Evolutionary conservation across 2,329 filamentous ascomycete genomes (phyloP).

Genomic region (Tolypocladium inflatum): DNA sequence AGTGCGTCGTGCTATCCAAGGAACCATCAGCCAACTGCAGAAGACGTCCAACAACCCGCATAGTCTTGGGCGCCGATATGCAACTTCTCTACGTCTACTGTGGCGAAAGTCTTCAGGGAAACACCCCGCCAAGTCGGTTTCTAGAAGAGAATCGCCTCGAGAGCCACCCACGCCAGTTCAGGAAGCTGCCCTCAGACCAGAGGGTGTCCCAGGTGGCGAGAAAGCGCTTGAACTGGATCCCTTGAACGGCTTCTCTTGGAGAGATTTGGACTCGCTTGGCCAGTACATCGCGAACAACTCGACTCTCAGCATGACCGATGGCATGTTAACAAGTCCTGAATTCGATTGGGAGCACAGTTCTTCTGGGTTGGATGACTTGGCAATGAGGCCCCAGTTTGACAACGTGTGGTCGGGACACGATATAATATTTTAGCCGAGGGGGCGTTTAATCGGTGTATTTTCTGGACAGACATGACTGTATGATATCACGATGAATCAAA

Average conservation of each 20-base stretch:
- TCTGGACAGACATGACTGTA: neutral
- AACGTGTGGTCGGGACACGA: conserved; percentile 11
- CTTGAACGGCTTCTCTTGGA: conserved; percentile 51
- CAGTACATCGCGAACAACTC: conserved; percentile 33
- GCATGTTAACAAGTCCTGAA: conserved; percentile 14
- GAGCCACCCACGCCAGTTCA: conserved; percentile 14
- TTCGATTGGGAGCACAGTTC: conserved; percentile 15
- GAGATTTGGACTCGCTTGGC: conserved; percentile 49
- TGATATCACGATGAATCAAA: neutral
- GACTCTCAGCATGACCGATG: conserved; percentile 11
- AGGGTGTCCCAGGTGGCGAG: conserved; percentile 11
- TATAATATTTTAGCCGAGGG: conserved; percentile 9
- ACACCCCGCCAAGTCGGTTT: neutral
- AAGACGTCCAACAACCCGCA: conserved; percentile 47
- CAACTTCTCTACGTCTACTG: conserved; percentile 48
- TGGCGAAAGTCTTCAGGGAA: conserved; percentile 37
- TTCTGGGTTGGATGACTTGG: conserved; percentile 8
- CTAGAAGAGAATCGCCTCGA: conserved; percentile 2
- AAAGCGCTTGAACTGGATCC: conserved; percentile 27
- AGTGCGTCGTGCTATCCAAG: conserved; percentile 46
- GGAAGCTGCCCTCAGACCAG: conserved; percentile 15
- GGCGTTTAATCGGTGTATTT: neutral
- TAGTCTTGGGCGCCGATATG: conserved; percentile 52
- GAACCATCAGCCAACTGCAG: conserved; percentile 49
- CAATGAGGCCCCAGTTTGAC: conserved; percentile 10